These are phyloP conservation scores for Cyberlindnera japonica DNA, from an alignment of 805 yeast genomes.

Conservation along the genomic window DNA sequence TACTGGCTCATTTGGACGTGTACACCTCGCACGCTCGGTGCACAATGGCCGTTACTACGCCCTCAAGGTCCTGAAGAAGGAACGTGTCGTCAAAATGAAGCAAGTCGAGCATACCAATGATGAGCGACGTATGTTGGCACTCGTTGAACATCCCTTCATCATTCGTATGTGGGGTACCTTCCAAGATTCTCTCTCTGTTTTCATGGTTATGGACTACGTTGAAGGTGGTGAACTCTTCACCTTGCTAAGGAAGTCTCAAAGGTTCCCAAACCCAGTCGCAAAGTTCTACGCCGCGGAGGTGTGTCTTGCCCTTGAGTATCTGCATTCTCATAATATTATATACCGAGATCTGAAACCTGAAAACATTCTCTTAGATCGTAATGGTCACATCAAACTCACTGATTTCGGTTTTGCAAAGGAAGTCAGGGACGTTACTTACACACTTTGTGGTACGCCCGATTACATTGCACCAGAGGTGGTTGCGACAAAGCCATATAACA, in stretches of 20 bases:
- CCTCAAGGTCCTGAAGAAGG: conserved; percentile 84
- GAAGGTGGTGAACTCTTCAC: conserved; percentile 95
- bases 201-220: conserved; percentile 95
- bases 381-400: conserved; percentile 88
- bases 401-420: conserved; percentile 96
- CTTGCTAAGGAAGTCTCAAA: conserved; percentile 77
- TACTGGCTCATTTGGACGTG: conserved; percentile 94
- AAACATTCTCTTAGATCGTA: conserved; percentile 79
- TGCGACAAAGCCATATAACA: conserved; percentile 89
- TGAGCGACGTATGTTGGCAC: conserved; percentile 82
- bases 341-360: conserved; percentile 94
- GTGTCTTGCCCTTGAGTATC: conserved; percentile 74
- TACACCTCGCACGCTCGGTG: conserved; percentile 80
- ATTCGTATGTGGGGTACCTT: conserved; percentile 97
- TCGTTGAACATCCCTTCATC: conserved; percentile 86
- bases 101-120: conserved; percentile 96
- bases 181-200: conserved; percentile 79
- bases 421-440: conserved; percentile 88
- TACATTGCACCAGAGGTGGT: conserved; percentile 96
- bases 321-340: conserved; percentile 80
- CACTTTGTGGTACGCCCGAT: conserved; percentile 94
- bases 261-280: conserved; percentile 95
- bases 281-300: conserved; percentile 96
- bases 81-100: conserved; percentile 85
- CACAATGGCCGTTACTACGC: conserved; percentile 93